Base-by-base conservation (phyloP, 129 eudicot genomes). In the Rutidosis leptorrhynchoides region DNA sequence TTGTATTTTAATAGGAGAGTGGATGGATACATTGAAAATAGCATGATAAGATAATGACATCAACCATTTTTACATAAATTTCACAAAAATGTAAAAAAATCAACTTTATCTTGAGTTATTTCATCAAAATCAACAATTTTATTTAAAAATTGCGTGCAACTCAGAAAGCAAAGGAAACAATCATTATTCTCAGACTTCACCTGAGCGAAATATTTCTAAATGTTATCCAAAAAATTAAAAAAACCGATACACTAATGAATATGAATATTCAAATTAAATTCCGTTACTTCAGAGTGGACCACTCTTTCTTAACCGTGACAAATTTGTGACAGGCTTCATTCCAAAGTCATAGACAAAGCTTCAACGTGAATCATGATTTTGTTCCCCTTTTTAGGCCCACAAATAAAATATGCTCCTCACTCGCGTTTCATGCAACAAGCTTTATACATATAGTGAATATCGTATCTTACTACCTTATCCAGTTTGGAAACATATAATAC, bases 211-310 rank as follows among this genome's bases (percentile, higher is more conserved):
- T 58, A 1, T 53, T 25, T 10, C 16, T n/a, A 59, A 48, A 51
- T 43, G 26, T 68, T 75, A 75, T 75, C 80, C 74, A 14, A 23
- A 58, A 40, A 14, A 27, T 75, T 75, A 14, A 68, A 16, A 62
- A 61, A 51, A 68, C 57, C 80, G 55, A 75, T 68, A 61, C 80
- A 68, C 30, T 59, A 68, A 75, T 21, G 65, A 75, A 75, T 72
- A 75, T 21, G 65, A 75, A 75, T 72, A 51, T 62, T 51, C 14
- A 51, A 33, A 30, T 45, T 4, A 27, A 48, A 58, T 48, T 59
- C 37, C 49, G 20, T 20, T 59, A 30, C 69, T 37, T 54, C 7
- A 24, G 58, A 60, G 62, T 68, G 72, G 70, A 68, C 80, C 80
- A 52, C 79, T 10, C 30, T 52, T 64, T 68, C 55, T 28, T 59